phyloP scores from a whole-genome alignment of 371 early-diverging fungal species.

The Circinella umbellata region DNA sequence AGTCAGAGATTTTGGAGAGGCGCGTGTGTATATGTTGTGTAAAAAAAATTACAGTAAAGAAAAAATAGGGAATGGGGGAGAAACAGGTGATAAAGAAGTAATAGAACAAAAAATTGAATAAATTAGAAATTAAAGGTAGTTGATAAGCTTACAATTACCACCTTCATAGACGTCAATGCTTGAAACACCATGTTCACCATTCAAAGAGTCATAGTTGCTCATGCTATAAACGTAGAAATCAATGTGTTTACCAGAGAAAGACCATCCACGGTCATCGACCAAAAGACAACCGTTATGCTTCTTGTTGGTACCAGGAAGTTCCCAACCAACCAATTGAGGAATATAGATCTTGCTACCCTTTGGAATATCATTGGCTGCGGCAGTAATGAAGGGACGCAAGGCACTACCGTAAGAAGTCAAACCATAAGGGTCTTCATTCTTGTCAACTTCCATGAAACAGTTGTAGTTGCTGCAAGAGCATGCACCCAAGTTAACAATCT shows the following conservation, averaged over 20 bases:
- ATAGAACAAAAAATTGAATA: neutral
- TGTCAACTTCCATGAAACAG: constrained; percentile 34
- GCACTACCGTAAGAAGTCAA: constrained; percentile 27
- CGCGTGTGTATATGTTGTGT: constrained; percentile 1
- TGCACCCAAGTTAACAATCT: constrained; percentile 33
- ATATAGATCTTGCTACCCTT: constrained; percentile 42
- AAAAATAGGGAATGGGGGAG: neutral
- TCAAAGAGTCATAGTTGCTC: constrained; percentile 31
- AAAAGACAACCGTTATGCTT: constrained; percentile 39
- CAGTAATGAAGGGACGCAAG: constrained; percentile 31
- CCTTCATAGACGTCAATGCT: constrained; percentile 37
- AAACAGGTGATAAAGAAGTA: neutral
- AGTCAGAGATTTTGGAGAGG: too few species aligned
- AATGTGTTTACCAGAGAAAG: constrained; percentile 33
- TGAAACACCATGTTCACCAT: constrained; percentile 25
- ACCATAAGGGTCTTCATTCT: constrained; percentile 29
- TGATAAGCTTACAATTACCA: constrained; percentile 34
- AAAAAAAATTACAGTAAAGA: neutral
- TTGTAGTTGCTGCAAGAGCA: constrained; percentile 33
- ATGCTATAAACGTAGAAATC: constrained; percentile 33
- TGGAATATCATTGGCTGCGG: constrained; percentile 30
- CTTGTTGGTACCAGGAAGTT: constrained; percentile 27
- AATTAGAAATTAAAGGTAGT: constrained; percentile 26
- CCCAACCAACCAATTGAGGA: constrained; percentile 29
- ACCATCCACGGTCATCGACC: constrained; percentile 40